Percentiles rank a stretch among this genome's conserved stretches.
Evolutionary conservation across 345 rosid species (phyloP).

Genomic region (Aquilaria sinensis): DNA sequence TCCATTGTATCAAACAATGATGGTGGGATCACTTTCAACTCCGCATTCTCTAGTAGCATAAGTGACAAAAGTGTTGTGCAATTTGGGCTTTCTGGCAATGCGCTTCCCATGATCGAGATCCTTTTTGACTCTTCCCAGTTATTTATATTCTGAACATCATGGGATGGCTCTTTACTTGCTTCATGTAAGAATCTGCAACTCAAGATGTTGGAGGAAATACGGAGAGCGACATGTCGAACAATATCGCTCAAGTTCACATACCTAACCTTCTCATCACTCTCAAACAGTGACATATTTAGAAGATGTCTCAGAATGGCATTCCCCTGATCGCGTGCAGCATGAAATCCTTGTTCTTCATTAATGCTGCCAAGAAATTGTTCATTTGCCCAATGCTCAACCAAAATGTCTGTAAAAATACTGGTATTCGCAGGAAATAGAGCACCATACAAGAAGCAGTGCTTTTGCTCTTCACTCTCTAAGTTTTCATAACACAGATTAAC

Average conservation of each 20-base stretch:
- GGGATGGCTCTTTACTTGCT: not conserved
- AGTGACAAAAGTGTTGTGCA: conserved; percentile 17
- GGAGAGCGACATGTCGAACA: conserved; percentile 14
- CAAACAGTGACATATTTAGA: conserved; percentile 15
- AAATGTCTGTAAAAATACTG: conserved; percentile 18
- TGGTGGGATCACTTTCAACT: conserved; percentile 13
- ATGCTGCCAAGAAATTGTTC: conserved; percentile 14
- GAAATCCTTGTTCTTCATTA: not conserved
- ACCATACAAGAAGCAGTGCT: conserved; percentile 23
- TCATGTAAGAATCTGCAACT: conserved; percentile 7
- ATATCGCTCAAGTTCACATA: conserved; percentile 22
- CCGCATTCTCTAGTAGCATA: conserved; percentile 15
- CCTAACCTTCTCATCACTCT: conserved; percentile 9
- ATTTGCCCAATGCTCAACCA: conserved; percentile 26
- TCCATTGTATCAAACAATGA: conserved; percentile 19
- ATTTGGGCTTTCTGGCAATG: conserved; percentile 14
- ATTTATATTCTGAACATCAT: not conserved
- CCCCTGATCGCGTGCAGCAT: conserved; percentile 12
- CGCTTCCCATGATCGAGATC: conserved; percentile 24
- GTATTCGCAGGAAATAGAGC: conserved; percentile 16
- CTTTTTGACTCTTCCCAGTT: conserved; percentile 16
- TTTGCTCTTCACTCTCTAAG: conserved; percentile 15
- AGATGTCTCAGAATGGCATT: conserved; percentile 14
- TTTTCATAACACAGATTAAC: conserved; percentile 18
- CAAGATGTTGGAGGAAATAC: conserved; percentile 7